phyloP scores from a whole-genome alignment of 108 stramenopile species.

The Pseudonitzschia delicatissima region DNA sequence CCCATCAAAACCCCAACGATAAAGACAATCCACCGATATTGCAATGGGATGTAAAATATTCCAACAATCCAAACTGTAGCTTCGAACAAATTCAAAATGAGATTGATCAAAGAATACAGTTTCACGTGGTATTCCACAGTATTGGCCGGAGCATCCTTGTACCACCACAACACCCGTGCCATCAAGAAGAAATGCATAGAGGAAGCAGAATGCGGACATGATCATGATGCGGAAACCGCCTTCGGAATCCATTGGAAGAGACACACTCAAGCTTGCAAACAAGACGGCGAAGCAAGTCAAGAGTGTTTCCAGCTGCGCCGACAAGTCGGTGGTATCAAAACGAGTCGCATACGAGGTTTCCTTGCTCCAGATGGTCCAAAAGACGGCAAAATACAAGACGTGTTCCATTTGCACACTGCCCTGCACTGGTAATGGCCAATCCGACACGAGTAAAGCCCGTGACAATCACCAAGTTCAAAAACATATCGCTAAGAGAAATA shows the following conservation, averaged over 20 bases:
- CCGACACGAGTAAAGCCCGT: conserved; percentile 81
- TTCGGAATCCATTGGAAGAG: conserved; percentile 48
- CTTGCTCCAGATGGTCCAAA: conserved; percentile 83
- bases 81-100: conserved; percentile 54
- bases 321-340: conserved; percentile 80
- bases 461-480: conserved; percentile 76
- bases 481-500: conserved; percentile 66
- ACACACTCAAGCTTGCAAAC: conserved; percentile 62
- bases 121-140: conserved; percentile 48
- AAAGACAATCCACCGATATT: conserved; percentile 54
- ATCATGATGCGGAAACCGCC: conserved; percentile 70
- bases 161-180: conserved; percentile 59
- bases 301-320: conserved; percentile 59
- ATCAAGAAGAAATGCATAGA: conserved; percentile 57
- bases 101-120: conserved; percentile 57
- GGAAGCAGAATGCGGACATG: conserved; percentile 65
- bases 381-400: conserved; percentile 77
- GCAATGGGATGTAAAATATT: conserved; percentile 29
- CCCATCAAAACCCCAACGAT: conserved; percentile 48
- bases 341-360: conserved; percentile 70
- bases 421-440: conserved; percentile 56
- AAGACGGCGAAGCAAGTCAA: conserved; percentile 78
- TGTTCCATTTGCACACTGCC: conserved; percentile 41
- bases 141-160: conserved; percentile 28
- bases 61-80: conserved; percentile 57